These are phyloP conservation scores for Aphanomyces cochlioides DNA, from an alignment of 352 stramenopile genomes.

Conservation along the genomic window DNA sequence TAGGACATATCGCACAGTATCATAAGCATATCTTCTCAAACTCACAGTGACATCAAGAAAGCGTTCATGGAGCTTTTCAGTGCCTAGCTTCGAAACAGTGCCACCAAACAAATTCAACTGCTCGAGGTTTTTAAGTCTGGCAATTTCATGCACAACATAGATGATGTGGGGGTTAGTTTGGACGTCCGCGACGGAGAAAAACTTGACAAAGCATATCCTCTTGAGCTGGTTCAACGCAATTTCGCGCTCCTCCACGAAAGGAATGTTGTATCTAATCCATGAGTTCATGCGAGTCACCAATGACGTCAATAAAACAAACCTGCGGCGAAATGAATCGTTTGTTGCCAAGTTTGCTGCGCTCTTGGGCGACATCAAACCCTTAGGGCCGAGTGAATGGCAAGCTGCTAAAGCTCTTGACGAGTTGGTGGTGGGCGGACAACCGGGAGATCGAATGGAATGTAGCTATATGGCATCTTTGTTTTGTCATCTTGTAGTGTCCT, in stretches of 20 bases:
- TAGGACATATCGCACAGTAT: neutral
- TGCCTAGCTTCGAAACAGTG: constrained; percentile 28
- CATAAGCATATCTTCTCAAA: constrained; percentile 3
- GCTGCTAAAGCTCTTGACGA: neutral
- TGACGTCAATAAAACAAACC: neutral
- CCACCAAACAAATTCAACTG: constrained; percentile 31
- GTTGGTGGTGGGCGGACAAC: neutral
- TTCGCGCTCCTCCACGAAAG: constrained; percentile 27
- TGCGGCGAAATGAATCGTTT: constrained; percentile 24
- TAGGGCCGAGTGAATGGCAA: constrained; percentile 25
- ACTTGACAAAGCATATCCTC: constrained; percentile 29
- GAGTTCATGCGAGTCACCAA: neutral
- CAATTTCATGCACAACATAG: constrained; percentile 26
- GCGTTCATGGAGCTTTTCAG: constrained; percentile 23
- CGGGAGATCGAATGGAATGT: too few species aligned
- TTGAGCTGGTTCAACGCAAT: constrained; percentile 26
- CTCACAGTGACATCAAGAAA: constrained; percentile 22
- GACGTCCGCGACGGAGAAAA: constrained; percentile 31
- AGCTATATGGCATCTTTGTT: too few species aligned
- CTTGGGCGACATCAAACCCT: constrained; percentile 28
- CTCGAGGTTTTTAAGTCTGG: constrained; percentile 22
- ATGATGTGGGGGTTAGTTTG: constrained; percentile 31
- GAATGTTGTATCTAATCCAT: constrained; percentile 22
- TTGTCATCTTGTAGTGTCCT: too few species aligned
- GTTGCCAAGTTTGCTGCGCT: constrained; percentile 25